Conservation (phyloP, 805 yeast genomes). For the Zygoascus tannicola region DNA sequence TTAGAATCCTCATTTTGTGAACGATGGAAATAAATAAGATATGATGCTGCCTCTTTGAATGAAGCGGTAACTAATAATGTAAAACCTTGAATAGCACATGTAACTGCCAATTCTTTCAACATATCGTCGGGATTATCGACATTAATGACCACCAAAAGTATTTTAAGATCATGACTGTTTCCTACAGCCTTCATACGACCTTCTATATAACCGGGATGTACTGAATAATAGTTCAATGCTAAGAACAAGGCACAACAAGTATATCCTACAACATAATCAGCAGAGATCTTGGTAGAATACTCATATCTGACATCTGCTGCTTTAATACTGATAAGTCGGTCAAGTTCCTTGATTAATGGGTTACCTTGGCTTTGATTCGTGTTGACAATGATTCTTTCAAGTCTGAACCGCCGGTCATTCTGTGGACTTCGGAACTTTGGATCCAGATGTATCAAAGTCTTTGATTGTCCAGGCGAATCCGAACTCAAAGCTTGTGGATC, state of each 20-base stretch:
- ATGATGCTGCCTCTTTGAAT: conserved; percentile 31
- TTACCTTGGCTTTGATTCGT: conserved; percentile 2
- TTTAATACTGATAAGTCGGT: not conserved
- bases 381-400: conserved; percentile 3
- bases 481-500: not conserved
- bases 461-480: not conserved
- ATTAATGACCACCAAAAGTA: conserved; percentile 32
- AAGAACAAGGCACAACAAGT: conserved; percentile 30
- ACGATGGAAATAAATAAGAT: conserved; percentile 26
- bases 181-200: conserved; percentile 29
- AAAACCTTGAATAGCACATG: conserved; percentile 24
- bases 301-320: conserved; percentile 15
- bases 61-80: conserved; percentile 31
- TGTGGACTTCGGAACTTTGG: conserved; percentile 1
- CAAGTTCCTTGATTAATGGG: conserved; percentile 1
- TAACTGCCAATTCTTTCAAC: conserved; percentile 27
- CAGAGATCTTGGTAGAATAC: conserved; percentile 21
- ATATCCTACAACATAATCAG: conserved; percentile 31
- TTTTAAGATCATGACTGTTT: conserved; percentile 17
- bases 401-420: not conserved
- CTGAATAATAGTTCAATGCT: conserved; percentile 26
- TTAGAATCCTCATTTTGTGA: conserved; percentile 26
- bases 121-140: conserved; percentile 30
- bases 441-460: not conserved
- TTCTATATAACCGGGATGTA: conserved; percentile 35